phyloP scores from a whole-genome alignment of 768 basidiomycete species.

The Cystofilobasidium macerans region DNA sequence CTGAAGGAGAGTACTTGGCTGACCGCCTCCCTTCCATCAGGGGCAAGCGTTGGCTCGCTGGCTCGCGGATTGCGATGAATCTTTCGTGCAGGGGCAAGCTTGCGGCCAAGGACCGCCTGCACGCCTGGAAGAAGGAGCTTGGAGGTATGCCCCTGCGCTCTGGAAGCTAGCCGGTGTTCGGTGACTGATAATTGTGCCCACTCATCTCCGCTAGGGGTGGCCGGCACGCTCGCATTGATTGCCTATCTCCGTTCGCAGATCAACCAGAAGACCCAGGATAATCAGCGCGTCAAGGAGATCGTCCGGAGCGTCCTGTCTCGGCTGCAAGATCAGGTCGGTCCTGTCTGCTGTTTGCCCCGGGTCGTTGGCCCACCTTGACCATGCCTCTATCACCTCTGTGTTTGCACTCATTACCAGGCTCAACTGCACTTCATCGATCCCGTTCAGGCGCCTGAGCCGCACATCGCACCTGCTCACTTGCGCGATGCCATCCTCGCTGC shows the following conservation, averaged over 20 bases:
- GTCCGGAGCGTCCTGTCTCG: constrained; percentile 70
- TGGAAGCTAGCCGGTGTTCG: constrained; percentile 30
- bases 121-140: constrained; percentile 54
- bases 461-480: constrained; percentile 72
- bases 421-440: constrained; percentile 72
- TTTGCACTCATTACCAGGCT: constrained; percentile 51
- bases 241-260: constrained; percentile 42
- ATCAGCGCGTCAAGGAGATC: constrained; percentile 55
- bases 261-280: constrained; percentile 50
- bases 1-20: constrained; percentile 13
- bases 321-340: constrained; percentile 44
- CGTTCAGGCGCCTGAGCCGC: constrained; percentile 58
- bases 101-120: constrained; percentile 56
- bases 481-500: constrained; percentile 75
- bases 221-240: constrained; percentile 36
- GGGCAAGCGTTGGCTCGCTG: constrained; percentile 62
- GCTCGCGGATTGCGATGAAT: constrained; percentile 56
- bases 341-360: too few relatives aligned
- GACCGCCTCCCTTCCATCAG: constrained; percentile 39
- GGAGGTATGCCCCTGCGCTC: constrained; percentile 45
- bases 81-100: constrained; percentile 58
- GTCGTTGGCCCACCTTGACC: too few relatives aligned
- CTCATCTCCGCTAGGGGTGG: constrained; percentile 28
- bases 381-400: not conserved
- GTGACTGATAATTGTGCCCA: constrained; percentile 29